Evolutionary conservation across 2,329 filamentous ascomycete genomes (phyloP).

Genomic region (Paramyrothecium sp.): DNA sequence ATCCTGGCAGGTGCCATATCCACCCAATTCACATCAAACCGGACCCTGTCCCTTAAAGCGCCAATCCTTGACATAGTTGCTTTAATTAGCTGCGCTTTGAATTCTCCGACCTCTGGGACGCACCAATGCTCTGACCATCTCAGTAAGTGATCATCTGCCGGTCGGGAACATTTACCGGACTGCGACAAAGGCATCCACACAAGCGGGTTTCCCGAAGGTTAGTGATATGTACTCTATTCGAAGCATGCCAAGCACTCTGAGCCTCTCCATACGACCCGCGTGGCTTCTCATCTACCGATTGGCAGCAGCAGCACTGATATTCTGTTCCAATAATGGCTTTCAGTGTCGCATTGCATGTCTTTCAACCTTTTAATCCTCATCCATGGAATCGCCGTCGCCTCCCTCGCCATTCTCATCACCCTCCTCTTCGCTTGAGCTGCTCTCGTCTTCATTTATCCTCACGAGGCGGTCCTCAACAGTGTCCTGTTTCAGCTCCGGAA

Average conservation of each 20-base stretch:
- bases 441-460: slow-evolving; percentile 66
- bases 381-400: slow-evolving; percentile 47
- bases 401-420: slow-evolving; percentile 56
- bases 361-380: slow-evolving; percentile 44
- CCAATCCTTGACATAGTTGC: neutral
- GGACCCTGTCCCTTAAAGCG: neutral
- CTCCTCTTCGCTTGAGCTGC: slow-evolving; percentile 62
- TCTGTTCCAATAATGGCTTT: neutral
- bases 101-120: neutral
- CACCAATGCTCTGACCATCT: neutral
- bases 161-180: neutral
- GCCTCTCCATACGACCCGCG: neutral
- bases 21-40: neutral
- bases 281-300: neutral
- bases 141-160: neutral
- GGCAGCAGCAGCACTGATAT: too few species aligned
- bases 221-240: neutral
- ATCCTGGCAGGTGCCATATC: neutral
- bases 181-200: too few species aligned
- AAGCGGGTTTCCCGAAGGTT: neutral
- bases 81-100: neutral
- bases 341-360: neutral
- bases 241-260: neutral
- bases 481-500: slow-evolving; percentile 53
- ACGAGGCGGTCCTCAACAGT: slow-evolving; percentile 75